phyloP scores from a whole-genome alignment of 176 grass and related monocot species.

The Saccharum spontaneum region DNA sequence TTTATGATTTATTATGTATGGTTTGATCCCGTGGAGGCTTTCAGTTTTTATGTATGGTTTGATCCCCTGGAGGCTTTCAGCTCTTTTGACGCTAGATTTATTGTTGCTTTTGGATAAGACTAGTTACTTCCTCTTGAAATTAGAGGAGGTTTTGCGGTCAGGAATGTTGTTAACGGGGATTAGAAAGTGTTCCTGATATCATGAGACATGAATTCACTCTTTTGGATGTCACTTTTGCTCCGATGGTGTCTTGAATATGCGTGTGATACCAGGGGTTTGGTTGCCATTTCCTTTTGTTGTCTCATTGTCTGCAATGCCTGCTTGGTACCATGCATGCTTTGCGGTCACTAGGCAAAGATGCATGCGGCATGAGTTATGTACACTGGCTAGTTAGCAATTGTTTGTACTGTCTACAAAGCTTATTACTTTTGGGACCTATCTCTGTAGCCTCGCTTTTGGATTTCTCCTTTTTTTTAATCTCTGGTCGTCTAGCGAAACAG shows the following conservation, averaged over 20 bases:
- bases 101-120: background rate
- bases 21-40: slow-evolving; percentile 20
- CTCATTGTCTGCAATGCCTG: background rate
- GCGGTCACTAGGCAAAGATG: background rate
- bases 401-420: background rate
- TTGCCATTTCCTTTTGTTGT: background rate
- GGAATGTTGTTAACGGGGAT: background rate
- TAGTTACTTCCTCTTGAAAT: background rate
- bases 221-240: background rate
- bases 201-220: background rate
- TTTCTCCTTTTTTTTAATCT: background rate
- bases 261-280: background rate
- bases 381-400: background rate
- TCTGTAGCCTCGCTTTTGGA: background rate
- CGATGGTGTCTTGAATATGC: background rate
- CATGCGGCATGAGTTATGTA: background rate
- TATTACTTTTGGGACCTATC: background rate
- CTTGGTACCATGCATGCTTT: background rate
- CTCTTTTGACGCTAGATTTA: background rate
- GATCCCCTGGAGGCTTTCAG: background rate
- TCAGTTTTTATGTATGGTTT: background rate
- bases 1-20: background rate
- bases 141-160: background rate
- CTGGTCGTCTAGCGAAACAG: background rate
- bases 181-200: background rate